A percentile compares a stretch with the other conserved stretches of the same genome.
phyloP scores from a whole-genome alignment of 176 grass and related monocot species.

The Aechmea fasciata region DNA sequence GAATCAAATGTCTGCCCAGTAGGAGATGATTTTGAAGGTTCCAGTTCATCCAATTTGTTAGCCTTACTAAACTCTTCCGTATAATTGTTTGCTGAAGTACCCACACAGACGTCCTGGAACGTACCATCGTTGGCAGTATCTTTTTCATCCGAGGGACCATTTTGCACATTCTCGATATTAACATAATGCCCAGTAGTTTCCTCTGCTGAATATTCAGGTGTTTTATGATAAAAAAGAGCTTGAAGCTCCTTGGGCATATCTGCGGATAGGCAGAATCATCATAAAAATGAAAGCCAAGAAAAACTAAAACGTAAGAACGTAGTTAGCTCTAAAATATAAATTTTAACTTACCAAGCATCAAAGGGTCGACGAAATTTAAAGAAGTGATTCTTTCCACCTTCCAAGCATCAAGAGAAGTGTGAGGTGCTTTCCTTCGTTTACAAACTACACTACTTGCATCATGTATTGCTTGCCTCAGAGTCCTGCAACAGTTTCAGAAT shows the following conservation, averaged over 20 bases:
- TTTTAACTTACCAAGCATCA: conserved; percentile 49
- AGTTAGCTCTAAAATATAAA: conserved; percentile 5
- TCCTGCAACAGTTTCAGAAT: conserved; percentile 21
- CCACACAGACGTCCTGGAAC: conserved; percentile 14
- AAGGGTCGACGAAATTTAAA: conserved; percentile 43
- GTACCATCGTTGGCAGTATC: conserved; percentile 11
- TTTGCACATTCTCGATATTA: conserved; percentile 3
- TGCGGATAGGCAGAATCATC: conserved; percentile 25
- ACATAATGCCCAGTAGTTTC: not conserved
- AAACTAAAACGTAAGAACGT: not conserved
- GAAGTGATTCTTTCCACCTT: conserved; percentile 37
- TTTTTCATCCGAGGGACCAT: conserved; percentile 8
- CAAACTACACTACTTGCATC: conserved; percentile 42
- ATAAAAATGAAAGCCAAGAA: not conserved
- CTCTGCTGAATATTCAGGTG: conserved; percentile 5
- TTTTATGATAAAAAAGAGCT: conserved; percentile 10
- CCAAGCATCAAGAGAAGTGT: conserved; percentile 53
- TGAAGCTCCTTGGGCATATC: conserved; percentile 26
- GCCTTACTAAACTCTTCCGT: not conserved
- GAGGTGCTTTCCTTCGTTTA: conserved; percentile 47
- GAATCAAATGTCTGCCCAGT: conserved; percentile 9
- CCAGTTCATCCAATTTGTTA: conserved; percentile 22
- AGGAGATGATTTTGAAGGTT: conserved; percentile 7
- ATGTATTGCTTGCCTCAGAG: conserved; percentile 34
- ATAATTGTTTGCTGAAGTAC: conserved; percentile 1